Conservation (phyloP, 2,329 filamentous ascomycete species). For the Colletotrichum theobromicola region DNA sequence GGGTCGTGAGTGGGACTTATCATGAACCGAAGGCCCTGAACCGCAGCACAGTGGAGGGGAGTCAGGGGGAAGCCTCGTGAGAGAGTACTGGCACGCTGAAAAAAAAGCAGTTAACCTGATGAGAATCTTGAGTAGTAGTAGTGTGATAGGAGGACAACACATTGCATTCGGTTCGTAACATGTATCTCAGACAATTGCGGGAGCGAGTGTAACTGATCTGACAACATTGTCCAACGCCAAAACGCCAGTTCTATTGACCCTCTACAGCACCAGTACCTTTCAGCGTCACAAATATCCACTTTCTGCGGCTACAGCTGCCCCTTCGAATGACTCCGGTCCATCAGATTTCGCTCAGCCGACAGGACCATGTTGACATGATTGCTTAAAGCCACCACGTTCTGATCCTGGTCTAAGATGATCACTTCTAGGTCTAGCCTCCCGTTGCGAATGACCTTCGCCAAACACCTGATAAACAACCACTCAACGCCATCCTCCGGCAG, state of each 20-base stretch:
- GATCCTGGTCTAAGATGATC: constrained; percentile 59
- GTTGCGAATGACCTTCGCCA: constrained; percentile 70
- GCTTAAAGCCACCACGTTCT: constrained; percentile 33
- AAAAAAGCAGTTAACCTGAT: no score
- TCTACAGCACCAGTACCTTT: neutral
- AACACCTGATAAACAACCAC: constrained; percentile 72
- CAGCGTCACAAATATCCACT: neutral
- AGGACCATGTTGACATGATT: constrained; percentile 22
- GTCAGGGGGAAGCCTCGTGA: neutral
- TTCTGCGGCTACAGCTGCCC: neutral
- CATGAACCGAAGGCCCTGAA: neutral
- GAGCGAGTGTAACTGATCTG: neutral
- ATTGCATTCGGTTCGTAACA: neutral
- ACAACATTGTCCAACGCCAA: neutral
- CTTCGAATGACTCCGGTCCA: constrained; percentile 5
- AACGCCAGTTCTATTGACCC: neutral
- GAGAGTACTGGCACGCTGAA: neutral
- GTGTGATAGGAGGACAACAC: fast-evolving
- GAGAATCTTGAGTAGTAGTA: no score
- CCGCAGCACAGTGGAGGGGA: neutral
- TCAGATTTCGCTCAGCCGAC: constrained; percentile 21
- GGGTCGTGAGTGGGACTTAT: neutral
- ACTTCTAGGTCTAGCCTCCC: constrained; percentile 80
- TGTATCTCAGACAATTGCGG: fast-evolving
- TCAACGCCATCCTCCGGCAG: constrained; percentile 72